Evolutionary conservation across 2,329 filamentous ascomycete species (phyloP).

Genomic region (Arthrobotrys sinensis): DNA sequence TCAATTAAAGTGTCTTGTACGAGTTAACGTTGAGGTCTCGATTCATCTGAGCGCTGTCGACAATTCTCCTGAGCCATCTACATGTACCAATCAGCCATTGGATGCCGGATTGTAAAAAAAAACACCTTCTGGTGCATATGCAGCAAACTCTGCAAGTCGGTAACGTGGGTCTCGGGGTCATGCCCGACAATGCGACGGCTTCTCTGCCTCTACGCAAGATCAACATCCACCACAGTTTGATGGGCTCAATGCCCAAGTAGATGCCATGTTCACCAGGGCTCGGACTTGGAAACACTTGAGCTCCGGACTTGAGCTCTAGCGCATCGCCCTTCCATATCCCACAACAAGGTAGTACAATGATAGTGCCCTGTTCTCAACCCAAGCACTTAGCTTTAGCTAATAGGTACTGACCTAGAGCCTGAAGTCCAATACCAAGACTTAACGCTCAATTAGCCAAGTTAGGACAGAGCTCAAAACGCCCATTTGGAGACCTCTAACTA

Average conservation of each 20-base stretch:
- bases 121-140: neutral
- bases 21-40: slow-evolving; percentile 10
- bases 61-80: slow-evolving; percentile 12
- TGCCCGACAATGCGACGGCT: slow-evolving; percentile 17
- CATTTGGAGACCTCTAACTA: slow-evolving; percentile 9
- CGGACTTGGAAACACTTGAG: slow-evolving; percentile 11
- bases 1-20: slow-evolving; percentile 9
- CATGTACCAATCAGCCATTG: slow-evolving; percentile 6
- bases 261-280: slow-evolving; percentile 2
- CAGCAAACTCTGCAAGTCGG: slow-evolving; percentile 5
- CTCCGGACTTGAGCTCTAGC: neutral
- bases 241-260: slow-evolving; percentile 5
- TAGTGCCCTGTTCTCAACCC: slow-evolving; percentile 8
- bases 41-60: slow-evolving; percentile 13
- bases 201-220: slow-evolving; percentile 6
- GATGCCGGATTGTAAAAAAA: slow-evolving; percentile 14
- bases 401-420: slow-evolving; percentile 9
- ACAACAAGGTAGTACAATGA: slow-evolving; percentile 11
- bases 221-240: slow-evolving; percentile 15
- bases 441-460: slow-evolving; percentile 6
- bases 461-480: neutral
- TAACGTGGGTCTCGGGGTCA: neutral
- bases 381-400: neutral
- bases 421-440: slow-evolving; percentile 7
- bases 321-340: slow-evolving; percentile 7